Evolutionary conservation across 1,284 basidiomycete species (phyloP), one percentile per base, ranked within the genome.

Genomic region (Apiotrichum montevideense): DNA sequence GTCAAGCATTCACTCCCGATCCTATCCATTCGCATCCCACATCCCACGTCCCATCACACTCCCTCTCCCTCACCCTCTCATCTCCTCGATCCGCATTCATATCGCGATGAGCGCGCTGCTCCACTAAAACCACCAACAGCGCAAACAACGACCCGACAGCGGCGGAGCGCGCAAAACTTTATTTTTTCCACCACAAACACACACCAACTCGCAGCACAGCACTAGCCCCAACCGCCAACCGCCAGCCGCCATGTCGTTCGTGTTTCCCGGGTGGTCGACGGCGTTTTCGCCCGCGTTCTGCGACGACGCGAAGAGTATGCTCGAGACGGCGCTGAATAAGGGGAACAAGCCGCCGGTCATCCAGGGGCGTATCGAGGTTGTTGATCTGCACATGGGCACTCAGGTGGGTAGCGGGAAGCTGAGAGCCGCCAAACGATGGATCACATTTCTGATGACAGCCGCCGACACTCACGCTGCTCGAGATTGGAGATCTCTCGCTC

Each of bases 301-400:
- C 77, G 85, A 87, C 68, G 87, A 93, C 82, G 93, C 93, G 33
- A 90, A 91, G 63, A 85, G 88, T 63, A 91, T 95, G 86, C 86
- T 97, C 76, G 91, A 93, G 68, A 86, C 86, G 35, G 94, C 93
- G 46, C 85, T 97, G 73, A 97, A 97, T 82, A 96, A 96, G 80
- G 94, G 92, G 66, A 87, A 88, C 80, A 98, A 97, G 73, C 96
- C 96, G 1, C 92, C 93, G 35, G 88, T 98, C 68, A 98, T 98
- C 69, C 94, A 93, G 57, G 96, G 96, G 76, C 87, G 85, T 74
- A 98, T 99, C 65, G 88, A 96, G 72, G 96, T 99, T 35, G 89
- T 97, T 56, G 95, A 98, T 75, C 80, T 99, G 35, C 87, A 94
- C 77, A 98, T 99, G 95, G 96, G 96, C 44, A 93, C 89, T 1